phyloP scores from a whole-genome alignment of 805 yeast species.

The Metschnikowia gruessii region DNA sequence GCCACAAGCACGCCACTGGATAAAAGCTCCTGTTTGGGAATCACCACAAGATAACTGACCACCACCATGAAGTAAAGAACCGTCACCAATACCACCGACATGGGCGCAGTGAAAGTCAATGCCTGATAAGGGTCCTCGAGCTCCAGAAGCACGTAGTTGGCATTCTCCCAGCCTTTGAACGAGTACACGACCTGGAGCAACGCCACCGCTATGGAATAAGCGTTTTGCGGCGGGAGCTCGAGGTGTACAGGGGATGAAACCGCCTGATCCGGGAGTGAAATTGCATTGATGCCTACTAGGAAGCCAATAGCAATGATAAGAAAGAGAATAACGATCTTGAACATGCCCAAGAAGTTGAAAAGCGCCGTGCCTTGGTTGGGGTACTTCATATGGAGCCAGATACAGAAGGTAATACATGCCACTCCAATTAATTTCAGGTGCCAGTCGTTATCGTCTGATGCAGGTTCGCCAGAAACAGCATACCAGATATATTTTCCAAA shows the following conservation, averaged over 20 bases:
- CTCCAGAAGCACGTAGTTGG: conserved; percentile 60
- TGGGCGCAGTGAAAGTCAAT: conserved; percentile 57
- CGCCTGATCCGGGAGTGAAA: conserved; percentile 18
- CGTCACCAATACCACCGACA: conserved; percentile 53
- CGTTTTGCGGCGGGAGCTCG: conserved; percentile 31
- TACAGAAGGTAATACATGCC: conserved; percentile 44
- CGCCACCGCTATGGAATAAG: conserved; percentile 54
- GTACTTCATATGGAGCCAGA: conserved; percentile 45
- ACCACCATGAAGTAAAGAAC: conserved; percentile 54
- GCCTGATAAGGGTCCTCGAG: conserved; percentile 55
- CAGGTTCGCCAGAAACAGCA: conserved; percentile 29
- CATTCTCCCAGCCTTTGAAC: conserved; percentile 70
- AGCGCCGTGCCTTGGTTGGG: conserved; percentile 51
- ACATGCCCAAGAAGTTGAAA: conserved; percentile 52
- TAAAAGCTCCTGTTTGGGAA: conserved; percentile 45
- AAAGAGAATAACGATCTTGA: conserved; percentile 50
- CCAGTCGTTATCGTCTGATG: conserved; percentile 21
- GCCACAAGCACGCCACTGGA: conserved; percentile 63
- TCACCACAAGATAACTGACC: conserved; percentile 55
- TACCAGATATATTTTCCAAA: conserved; percentile 57
- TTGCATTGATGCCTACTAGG: conserved; percentile 35
- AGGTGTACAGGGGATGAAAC: too few relatives aligned
- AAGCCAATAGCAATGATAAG: conserved; percentile 49
- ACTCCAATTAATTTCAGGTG: conserved; percentile 49
- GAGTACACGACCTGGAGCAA: conserved; percentile 59